A percentile compares a stretch with the other conserved stretches of the same genome.
phyloP scores from a whole-genome alignment of 1,284 basidiomycete genomes.

The Testicularia cyperi region DNA sequence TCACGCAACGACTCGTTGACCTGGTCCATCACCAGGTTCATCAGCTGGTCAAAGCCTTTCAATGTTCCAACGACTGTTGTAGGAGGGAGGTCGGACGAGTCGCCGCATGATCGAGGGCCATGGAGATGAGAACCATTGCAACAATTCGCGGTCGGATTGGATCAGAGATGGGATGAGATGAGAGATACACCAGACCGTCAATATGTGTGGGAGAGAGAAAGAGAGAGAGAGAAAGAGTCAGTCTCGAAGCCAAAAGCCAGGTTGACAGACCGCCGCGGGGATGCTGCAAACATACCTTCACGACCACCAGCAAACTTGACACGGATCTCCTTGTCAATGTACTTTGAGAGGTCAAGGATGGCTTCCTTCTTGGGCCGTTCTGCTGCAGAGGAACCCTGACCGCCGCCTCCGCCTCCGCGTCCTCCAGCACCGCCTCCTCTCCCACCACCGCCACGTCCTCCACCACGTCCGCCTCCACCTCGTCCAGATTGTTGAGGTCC shows the following conservation, averaged over 20 bases:
- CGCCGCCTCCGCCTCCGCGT: constrained; percentile 1
- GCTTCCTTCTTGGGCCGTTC: constrained; percentile 92
- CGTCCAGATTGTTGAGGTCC: constrained; percentile 2
- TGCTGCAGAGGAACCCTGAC: constrained; percentile 14
- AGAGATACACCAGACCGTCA: too few relatives aligned
- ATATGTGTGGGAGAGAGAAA: too few relatives aligned
- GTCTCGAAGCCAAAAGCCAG: background rate
- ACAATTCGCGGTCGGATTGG: too few relatives aligned
- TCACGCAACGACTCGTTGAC: constrained; percentile 71
- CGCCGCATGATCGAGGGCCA: too few relatives aligned
- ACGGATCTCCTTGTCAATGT: constrained; percentile 84
- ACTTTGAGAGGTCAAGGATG: constrained; percentile 92
- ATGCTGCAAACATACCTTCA: constrained; percentile 69
- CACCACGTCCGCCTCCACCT: constrained; percentile 14
- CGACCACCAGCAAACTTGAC: constrained; percentile 96
- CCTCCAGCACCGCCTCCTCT: constrained; percentile 2
- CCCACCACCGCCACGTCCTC: constrained; percentile 14
- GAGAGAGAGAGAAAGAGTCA: too few relatives aligned
- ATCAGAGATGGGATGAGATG: too few relatives aligned
- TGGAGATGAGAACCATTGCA: too few relatives aligned
- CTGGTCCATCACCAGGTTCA: constrained; percentile 91
- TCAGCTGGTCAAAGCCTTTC: constrained; percentile 93
- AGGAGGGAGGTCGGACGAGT: too few relatives aligned
- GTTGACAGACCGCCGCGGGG: background rate
- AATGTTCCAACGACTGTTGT: constrained; percentile 87